Percentiles rank a stretch among this genome's conserved stretches.
Evolutionary conservation across 257 asterid genomes (phyloP).

Genomic region (Salvia splendens): DNA sequence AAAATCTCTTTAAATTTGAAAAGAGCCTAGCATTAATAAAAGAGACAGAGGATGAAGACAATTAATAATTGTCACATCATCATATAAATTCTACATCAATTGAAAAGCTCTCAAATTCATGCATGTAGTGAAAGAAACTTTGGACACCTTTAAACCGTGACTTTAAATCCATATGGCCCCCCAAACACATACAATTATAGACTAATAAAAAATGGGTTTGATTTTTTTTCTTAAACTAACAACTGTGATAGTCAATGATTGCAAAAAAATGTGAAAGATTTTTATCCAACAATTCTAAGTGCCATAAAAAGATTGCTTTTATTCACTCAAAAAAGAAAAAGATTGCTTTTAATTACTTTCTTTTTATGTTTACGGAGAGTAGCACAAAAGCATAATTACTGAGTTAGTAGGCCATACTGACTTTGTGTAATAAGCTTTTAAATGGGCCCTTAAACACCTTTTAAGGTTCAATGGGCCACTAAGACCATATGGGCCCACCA

Average conservation of each 20-base stretch:
- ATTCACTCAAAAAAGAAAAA: conserved; percentile 37
- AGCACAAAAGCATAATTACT: conserved; percentile 33
- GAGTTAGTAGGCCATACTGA: conserved; percentile 44
- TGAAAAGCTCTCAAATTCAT: conserved; percentile 46
- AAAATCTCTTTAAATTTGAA: neutral
- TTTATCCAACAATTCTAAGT: conserved; percentile 50
- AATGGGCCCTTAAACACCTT: conserved; percentile 27
- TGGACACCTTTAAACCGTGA: conserved; percentile 51
- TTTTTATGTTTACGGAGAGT: conserved; percentile 15
- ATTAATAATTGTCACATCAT: conserved; percentile 22
- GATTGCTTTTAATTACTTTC: conserved; percentile 51
- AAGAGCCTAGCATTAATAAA: neutral
- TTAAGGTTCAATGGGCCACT: conserved; percentile 6
- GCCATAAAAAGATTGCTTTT: conserved; percentile 62
- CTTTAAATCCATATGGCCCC: conserved; percentile 43
- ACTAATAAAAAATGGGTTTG: conserved; percentile 36
- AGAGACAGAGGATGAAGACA: neutral
- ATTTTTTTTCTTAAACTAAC: conserved; percentile 26
- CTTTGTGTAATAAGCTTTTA: conserved; percentile 15
- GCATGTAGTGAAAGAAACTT: conserved; percentile 30
- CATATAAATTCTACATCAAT: conserved; percentile 26
- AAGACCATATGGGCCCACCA: conserved; percentile 20
- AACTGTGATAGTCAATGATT: conserved; percentile 72
- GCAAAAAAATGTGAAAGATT: conserved; percentile 39
- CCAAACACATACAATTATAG: conserved; percentile 37